phyloP scores from a whole-genome alignment of 805 yeast genomes.

The Wickerhamiella spandovensis region DNA sequence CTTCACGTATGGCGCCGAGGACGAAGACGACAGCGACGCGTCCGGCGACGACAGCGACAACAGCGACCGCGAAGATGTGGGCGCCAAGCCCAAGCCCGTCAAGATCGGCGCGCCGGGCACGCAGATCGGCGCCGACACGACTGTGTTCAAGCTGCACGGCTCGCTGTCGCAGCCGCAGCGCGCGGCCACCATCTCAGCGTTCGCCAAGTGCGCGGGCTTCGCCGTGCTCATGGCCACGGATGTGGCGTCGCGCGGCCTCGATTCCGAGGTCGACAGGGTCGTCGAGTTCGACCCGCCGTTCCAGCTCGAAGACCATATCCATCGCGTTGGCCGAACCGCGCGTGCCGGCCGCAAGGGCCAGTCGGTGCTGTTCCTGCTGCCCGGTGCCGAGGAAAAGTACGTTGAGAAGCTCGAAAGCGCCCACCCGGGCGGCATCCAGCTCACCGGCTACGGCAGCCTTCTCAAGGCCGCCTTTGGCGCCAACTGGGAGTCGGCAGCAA shows the following conservation, averaged over 20 bases:
- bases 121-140: constrained; percentile 31
- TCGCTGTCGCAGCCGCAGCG: constrained; percentile 75
- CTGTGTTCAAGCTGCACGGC: constrained; percentile 73
- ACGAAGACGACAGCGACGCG: constrained; percentile 20
- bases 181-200: constrained; percentile 58
- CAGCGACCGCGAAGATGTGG: constrained; percentile 18
- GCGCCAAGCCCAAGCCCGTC: constrained; percentile 3
- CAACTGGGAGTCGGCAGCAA: constrained; percentile 85
- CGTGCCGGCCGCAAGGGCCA: constrained; percentile 86
- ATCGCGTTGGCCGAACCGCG: constrained; percentile 95
- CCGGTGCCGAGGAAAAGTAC: constrained; percentile 82
- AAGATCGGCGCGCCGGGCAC: constrained; percentile 43
- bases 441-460: constrained; percentile 31
- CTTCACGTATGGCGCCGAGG: constrained; percentile 45
- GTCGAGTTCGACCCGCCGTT: constrained; percentile 94
- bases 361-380: constrained; percentile 66
- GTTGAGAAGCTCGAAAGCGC: constrained; percentile 44
- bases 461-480: constrained; percentile 26
- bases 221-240: constrained; percentile 84
- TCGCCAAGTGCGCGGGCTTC: constrained; percentile 21
- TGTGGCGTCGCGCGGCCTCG: constrained; percentile 95
- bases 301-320: constrained; percentile 85
- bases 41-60: constrained; percentile 26
- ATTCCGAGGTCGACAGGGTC: constrained; percentile 74
- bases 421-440: constrained; percentile 44